Conservation (phyloP, 306 rosid species). For the Quercus cerris region DNA sequence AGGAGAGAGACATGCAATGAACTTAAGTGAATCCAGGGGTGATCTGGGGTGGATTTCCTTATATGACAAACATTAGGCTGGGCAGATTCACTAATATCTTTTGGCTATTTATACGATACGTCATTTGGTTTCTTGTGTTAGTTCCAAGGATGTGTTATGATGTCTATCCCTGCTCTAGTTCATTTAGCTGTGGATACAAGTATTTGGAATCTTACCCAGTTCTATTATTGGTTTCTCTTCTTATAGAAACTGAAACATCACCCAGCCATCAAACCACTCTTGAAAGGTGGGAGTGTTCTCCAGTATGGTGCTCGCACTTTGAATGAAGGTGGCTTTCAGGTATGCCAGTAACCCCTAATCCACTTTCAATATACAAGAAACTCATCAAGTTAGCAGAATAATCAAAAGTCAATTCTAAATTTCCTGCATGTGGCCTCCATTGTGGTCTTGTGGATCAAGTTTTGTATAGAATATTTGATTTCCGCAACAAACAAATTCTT, state of each 20-base stretch:
- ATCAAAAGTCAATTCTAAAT: slow-evolving; percentile 3
- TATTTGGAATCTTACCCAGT: slow-evolving; percentile 7
- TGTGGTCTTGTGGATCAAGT: background rate
- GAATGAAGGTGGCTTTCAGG: slow-evolving; percentile 99
- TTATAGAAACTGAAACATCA: slow-evolving; percentile 82
- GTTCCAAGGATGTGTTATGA: background rate
- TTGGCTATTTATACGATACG: slow-evolving; percentile 7
- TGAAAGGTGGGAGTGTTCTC: slow-evolving; percentile 85
- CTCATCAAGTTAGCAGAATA: slow-evolving; percentile 7
- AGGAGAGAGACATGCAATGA: background rate
- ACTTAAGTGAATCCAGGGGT: background rate
- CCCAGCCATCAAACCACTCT: slow-evolving; percentile 70
- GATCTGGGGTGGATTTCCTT: background rate
- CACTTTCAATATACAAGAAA: background rate
- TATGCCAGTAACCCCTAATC: slow-evolving; percentile 21
- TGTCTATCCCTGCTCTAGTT: slow-evolving; percentile 4
- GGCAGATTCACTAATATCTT: slow-evolving; percentile 8
- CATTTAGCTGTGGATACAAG: background rate
- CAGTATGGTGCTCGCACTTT: slow-evolving; percentile 96
- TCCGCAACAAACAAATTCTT: slow-evolving; percentile 11
- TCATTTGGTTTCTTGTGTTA: slow-evolving; percentile 13
- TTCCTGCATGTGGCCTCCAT: slow-evolving; percentile 11
- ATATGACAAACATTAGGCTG: background rate
- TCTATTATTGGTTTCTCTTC: slow-evolving; percentile 8
- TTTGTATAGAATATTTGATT: background rate